Conservation (phyloP, 1,284 basidiomycete species). For the Exobasidium cylindrosporum region DNA sequence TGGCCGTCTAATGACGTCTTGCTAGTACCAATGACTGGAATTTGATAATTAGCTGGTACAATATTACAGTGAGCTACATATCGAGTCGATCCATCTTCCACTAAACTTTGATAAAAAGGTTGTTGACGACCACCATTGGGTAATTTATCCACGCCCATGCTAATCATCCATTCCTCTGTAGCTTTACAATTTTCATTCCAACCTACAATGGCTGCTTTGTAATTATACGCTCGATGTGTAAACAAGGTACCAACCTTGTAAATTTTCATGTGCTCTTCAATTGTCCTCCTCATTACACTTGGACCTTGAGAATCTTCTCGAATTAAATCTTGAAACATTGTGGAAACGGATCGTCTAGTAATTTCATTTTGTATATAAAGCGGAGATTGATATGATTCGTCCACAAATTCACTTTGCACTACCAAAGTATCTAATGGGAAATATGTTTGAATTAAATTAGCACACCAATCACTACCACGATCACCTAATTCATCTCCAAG, state of each 20-base stretch:
- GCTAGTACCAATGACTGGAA: background rate
- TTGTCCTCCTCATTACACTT: background rate
- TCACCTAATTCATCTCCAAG: background rate
- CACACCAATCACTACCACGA: background rate
- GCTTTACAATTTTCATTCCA: conserved; percentile 34
- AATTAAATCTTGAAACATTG: background rate
- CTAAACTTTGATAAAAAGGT: conserved; percentile 11
- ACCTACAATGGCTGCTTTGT: conserved; percentile 24
- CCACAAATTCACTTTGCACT: background rate
- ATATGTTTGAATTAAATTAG: background rate
- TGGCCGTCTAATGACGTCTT: background rate
- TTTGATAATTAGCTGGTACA: background rate
- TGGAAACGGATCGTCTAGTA: background rate
- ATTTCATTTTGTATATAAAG: background rate
- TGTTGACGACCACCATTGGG: conserved; percentile 14
- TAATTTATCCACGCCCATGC: conserved; percentile 36
- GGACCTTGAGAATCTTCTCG: conserved; percentile 4
- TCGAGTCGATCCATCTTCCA: conserved; percentile 8
- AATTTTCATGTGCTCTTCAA: conserved; percentile 11
- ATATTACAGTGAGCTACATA: conserved; percentile 17
- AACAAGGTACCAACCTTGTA: conserved; percentile 34
- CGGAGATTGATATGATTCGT: background rate
- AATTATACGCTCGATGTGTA: conserved; percentile 34
- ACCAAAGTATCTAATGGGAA: background rate
- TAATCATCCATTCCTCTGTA: conserved; percentile 32